Evolutionary conservation across 495 filamentous ascomycete genomes (phyloP).

Genomic region (Diplogelasinospora grovesii): DNA sequence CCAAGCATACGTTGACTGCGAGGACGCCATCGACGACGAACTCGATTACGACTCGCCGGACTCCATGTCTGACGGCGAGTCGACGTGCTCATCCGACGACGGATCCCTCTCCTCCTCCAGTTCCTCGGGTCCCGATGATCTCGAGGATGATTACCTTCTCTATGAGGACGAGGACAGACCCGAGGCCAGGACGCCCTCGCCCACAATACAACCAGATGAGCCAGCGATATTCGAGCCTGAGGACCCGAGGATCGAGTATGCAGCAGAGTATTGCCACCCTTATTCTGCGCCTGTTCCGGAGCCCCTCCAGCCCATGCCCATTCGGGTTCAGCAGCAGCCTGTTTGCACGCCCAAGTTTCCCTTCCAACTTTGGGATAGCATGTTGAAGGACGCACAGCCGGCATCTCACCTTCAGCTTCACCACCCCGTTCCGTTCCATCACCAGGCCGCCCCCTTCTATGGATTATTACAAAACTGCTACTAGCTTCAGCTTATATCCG

Average conservation of each 20-base stretch:
- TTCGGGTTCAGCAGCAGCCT: constrained; percentile 17
- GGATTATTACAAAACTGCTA: constrained; percentile 48
- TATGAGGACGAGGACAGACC: constrained; percentile 34
- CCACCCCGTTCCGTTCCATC: constrained; percentile 40
- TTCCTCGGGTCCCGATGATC: constrained; percentile 39
- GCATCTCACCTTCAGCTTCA: constrained; percentile 31
- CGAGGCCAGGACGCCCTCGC: constrained; percentile 36
- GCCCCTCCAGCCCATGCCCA: constrained; percentile 19
- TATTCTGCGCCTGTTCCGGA: constrained; percentile 19
- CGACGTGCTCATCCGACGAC: constrained; percentile 42
- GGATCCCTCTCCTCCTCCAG: constrained; percentile 40
- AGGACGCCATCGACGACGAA: constrained; percentile 34
- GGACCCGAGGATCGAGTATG: constrained; percentile 29
- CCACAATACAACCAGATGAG: constrained; percentile 19
- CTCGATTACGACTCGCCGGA: constrained; percentile 26
- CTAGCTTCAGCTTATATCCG: constrained; percentile 21
- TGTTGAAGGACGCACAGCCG: constrained; percentile 31
- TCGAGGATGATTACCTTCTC: constrained; percentile 35
- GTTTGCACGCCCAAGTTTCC: constrained; percentile 33
- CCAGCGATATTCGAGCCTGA: constrained; percentile 37
- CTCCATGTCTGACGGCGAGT: constrained; percentile 34
- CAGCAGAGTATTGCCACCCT: constrained; percentile 37
- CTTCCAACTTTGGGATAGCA: constrained; percentile 36
- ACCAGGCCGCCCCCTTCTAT: constrained; percentile 38
- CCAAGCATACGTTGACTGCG: constrained; percentile 37